Evolutionary conservation across 164 flowering plant genomes (phyloP), one percentile per base, ranked within the genome.

Genomic region (Pachysandra terminalis): DNA sequence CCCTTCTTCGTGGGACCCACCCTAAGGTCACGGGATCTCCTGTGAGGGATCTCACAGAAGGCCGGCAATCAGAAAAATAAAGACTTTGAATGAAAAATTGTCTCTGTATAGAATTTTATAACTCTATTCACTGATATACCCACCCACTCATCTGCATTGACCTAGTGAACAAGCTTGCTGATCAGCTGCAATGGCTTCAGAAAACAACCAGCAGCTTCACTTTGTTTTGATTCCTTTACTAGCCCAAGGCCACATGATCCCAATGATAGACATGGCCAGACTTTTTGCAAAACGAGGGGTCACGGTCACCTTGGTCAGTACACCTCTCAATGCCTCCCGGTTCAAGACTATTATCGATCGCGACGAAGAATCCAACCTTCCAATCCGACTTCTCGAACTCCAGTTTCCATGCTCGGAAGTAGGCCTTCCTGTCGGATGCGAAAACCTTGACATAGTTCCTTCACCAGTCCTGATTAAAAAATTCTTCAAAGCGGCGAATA

Each of bases 211-310:
- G 48, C 37, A 3, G 70, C 40, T 58, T 45, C 85, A 81, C 75
- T 72, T 79, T 24, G 51, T 81, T 24, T 17, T 81, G 8, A 15
- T 79, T 17, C 85, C 85, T 4, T 27, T 79, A 10, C 24, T 73
- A 65, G 63, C 81, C 9, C 78, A 65, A 59, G 74, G 82, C 73
- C 84, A 81, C 52, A 17, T 76, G 23, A 78, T 78, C 32, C 85
- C 85, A 23, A 68, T 76, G 68, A 56, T 69, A 16, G 85, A 81
- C 76, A 63, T 77, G 26, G 78, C 73, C 59, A 69, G 32, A 37
- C 65, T 75, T 0, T 54, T 81, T 2, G 82, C 81, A 3, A 40
- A 25, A 19, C 72, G 63, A 0, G 79, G 76, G 2, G 68, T 63
- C 5, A 57, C n/a, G 25, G 77, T 73, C 56, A 70, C 71, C 55